A percentile compares a stretch with the other conserved stretches of the same genome.
Conservation (phyloP, 2,329 filamentous ascomycete genomes). For the Capronia americana region DNA sequence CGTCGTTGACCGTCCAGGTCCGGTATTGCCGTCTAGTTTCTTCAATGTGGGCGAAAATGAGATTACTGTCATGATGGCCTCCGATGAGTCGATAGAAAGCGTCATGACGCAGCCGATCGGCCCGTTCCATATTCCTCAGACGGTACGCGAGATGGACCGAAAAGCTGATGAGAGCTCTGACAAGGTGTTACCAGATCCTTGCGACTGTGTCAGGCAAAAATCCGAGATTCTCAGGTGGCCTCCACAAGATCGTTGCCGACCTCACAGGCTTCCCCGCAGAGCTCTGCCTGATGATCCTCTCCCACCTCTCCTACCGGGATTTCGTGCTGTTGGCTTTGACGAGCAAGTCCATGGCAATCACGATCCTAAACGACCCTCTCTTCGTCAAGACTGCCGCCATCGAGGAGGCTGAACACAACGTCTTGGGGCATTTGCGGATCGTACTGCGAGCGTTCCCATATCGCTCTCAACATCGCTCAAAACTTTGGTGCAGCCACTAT, state of each 20-base stretch:
- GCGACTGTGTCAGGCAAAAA: not conserved
- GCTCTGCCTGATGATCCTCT: not conserved
- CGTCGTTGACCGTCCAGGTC: not conserved
- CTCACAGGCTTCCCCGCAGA: not conserved
- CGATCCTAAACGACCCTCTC: not conserved
- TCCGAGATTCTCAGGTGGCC: not conserved
- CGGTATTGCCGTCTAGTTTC: not conserved
- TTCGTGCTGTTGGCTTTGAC: conserved; percentile 11
- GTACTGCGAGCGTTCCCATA: not conserved
- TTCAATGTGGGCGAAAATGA: not conserved
- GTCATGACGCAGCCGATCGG: not conserved
- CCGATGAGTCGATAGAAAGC: not conserved
- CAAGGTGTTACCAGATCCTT: not conserved
- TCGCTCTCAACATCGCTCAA: conserved; percentile 3
- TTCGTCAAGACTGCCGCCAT: conserved; percentile 1
- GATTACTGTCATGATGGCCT: not conserved
- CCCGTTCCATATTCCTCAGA: conserved; percentile 9
- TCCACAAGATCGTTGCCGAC: not conserved
- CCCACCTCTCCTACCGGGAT: not conserved
- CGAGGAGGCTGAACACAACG: conserved; percentile 6
- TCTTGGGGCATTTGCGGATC: not conserved
- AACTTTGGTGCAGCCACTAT: conserved; percentile 3
- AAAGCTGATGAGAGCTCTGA: not conserved
- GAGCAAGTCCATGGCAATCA: conserved; percentile 7
- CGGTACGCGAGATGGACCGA: not conserved